Conservation (phyloP, 176 grass and related monocot species). For the Eragrostis nindensis region DNA sequence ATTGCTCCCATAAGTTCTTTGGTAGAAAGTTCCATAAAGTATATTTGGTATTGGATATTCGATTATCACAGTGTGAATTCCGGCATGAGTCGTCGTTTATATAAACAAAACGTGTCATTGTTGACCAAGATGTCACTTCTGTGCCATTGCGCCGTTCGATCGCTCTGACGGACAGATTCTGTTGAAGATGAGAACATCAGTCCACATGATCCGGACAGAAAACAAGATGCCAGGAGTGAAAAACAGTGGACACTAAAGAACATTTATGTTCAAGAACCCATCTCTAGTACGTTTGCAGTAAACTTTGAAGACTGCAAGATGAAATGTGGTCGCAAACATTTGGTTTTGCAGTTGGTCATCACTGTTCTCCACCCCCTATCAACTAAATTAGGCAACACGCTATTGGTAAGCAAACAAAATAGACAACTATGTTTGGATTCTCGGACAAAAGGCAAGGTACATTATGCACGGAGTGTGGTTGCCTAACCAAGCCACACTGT, state of each 20-base stretch:
- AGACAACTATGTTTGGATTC: not conserved
- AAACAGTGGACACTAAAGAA: not conserved
- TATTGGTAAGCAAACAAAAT: not conserved
- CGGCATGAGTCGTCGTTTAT: conserved; percentile 71
- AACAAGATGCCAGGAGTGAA: not conserved
- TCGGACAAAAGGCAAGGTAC: not conserved
- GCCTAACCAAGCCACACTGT: not conserved
- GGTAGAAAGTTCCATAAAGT: conserved; percentile 88
- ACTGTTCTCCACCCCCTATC: too few species aligned
- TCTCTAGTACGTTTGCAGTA: not conserved
- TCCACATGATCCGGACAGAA: not conserved
- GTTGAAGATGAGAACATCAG: conserved; percentile 25
- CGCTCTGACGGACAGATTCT: not conserved
- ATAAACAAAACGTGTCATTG: conserved; percentile 80
- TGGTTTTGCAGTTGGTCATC: too few species aligned
- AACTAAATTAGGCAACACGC: not conserved
- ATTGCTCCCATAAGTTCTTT: conserved; percentile 90
- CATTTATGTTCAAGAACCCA: not conserved
- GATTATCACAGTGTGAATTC: conserved; percentile 60
- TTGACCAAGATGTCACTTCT: conserved; percentile 29
- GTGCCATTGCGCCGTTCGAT: conserved; percentile 4
- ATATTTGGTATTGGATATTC: conserved; percentile 93
- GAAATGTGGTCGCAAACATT: not conserved
- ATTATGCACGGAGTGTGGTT: not conserved
- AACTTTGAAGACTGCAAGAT: not conserved